Evolutionary conservation across 2,329 filamentous ascomycete species (phyloP).

Genomic region (Diaporthe helianthi): DNA sequence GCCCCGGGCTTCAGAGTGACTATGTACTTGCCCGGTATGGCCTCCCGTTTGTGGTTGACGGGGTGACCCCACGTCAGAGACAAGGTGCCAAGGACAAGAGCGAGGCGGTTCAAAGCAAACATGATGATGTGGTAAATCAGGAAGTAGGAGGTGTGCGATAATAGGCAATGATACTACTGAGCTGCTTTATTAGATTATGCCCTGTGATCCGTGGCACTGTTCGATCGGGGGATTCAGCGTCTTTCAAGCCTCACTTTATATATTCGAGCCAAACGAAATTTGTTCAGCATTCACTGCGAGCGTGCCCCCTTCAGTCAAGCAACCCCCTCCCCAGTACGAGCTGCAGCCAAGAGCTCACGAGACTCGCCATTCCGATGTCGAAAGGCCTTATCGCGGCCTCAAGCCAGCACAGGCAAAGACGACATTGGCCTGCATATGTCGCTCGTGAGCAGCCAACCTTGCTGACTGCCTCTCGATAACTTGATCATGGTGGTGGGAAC

Average conservation of each 20-base stretch:
- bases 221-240: neutral
- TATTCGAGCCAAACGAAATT: neutral
- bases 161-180: neutral
- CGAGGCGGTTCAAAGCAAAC: constrained; percentile 19
- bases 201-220: too few relatives aligned
- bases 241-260: neutral
- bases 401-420: neutral
- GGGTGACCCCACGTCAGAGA: constrained; percentile 6
- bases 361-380: constrained; percentile 22
- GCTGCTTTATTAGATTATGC: neutral
- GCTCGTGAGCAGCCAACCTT: constrained; percentile 21
- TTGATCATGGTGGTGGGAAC: constrained; percentile 19
- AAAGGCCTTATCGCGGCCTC: constrained; percentile 18
- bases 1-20: constrained; percentile 21
- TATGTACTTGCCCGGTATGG: constrained; percentile 26
- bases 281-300: neutral
- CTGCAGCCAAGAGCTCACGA: constrained; percentile 24
- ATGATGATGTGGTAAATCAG: neutral
- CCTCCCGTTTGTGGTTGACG: neutral
- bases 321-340: neutral
- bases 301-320: neutral
- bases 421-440: constrained; percentile 20
- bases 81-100: constrained; percentile 4
- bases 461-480: constrained; percentile 20
- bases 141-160: neutral